Conservation (phyloP, 176 grass and related monocot species). For the Neostapfia colusana region DNA sequence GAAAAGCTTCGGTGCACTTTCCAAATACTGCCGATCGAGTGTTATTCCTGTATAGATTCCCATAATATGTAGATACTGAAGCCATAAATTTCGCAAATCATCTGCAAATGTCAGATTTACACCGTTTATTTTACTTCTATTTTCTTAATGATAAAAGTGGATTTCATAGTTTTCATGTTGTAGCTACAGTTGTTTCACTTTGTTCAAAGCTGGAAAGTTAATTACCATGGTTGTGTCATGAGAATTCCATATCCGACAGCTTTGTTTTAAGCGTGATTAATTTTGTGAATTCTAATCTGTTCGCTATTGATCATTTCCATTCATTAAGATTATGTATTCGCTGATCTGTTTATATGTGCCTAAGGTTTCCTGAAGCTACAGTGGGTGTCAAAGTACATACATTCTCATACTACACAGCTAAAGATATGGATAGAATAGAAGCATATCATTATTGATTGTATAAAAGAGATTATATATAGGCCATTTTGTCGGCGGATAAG, state of each 20-base stretch:
- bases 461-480: too few species aligned
- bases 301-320: background rate
- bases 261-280: background rate
- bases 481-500: background rate
- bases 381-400: too few species aligned
- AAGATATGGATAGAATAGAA: background rate
- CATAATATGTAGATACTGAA: background rate
- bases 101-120: background rate
- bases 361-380: background rate
- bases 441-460: background rate
- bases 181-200: background rate
- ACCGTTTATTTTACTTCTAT: background rate
- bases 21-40: background rate
- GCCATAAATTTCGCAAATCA: background rate
- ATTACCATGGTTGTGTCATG: background rate
- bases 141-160: background rate
- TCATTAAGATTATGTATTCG: background rate
- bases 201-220: constrained; percentile 8
- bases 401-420: background rate
- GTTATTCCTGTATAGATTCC: background rate
- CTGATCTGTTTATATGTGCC: background rate
- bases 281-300: background rate
- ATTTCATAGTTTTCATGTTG: background rate
- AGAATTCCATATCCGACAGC: background rate
- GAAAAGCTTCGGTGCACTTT: background rate